Evolutionary conservation across 108 stramenopile species (phyloP).

Genomic region (Chaetoceros muelleri): DNA sequence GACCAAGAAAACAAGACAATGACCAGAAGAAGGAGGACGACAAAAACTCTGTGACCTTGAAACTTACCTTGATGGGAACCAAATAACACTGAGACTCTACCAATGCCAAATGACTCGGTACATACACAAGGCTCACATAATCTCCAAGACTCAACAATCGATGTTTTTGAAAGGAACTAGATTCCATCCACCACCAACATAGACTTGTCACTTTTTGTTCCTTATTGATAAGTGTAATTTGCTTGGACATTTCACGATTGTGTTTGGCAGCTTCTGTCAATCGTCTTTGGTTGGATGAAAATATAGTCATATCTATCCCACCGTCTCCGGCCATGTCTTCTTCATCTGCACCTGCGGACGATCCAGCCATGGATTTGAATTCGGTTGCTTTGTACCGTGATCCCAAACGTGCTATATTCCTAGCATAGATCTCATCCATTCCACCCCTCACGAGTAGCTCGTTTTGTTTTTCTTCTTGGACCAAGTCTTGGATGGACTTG

Average conservation of each 20-base stretch:
- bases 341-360: slow-evolving; percentile 32
- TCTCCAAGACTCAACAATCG: slow-evolving; percentile 54
- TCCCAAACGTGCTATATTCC: slow-evolving; percentile 47
- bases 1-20: too few species aligned
- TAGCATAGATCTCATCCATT: slow-evolving; percentile 59
- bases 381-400: slow-evolving; percentile 28
- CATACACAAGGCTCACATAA: slow-evolving; percentile 51
- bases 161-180: slow-evolving; percentile 40
- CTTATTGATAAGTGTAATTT: slow-evolving; percentile 32
- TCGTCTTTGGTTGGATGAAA: slow-evolving; percentile 20
- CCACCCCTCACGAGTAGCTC: slow-evolving; percentile 5
- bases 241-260: slow-evolving; percentile 21
- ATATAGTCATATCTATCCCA: slow-evolving; percentile 10
- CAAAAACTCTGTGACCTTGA: too few species aligned
- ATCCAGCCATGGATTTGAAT: slow-evolving; percentile 8
- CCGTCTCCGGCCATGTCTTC: slow-evolving; percentile 15
- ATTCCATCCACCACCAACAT: slow-evolving; percentile 76
- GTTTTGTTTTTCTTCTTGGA: slow-evolving; percentile 20
- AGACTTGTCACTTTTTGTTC: slow-evolving; percentile 37
- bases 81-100: slow-evolving; percentile 38
- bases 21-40: too few species aligned
- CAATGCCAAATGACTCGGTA: slow-evolving; percentile 38
- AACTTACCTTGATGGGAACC: too few species aligned
- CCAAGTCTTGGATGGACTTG: slow-evolving; percentile 44
- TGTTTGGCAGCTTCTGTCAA: slow-evolving; percentile 4